Base-by-base conservation (phyloP, 2,329 filamentous ascomycete genomes). In the Beauveria medogensis region DNA sequence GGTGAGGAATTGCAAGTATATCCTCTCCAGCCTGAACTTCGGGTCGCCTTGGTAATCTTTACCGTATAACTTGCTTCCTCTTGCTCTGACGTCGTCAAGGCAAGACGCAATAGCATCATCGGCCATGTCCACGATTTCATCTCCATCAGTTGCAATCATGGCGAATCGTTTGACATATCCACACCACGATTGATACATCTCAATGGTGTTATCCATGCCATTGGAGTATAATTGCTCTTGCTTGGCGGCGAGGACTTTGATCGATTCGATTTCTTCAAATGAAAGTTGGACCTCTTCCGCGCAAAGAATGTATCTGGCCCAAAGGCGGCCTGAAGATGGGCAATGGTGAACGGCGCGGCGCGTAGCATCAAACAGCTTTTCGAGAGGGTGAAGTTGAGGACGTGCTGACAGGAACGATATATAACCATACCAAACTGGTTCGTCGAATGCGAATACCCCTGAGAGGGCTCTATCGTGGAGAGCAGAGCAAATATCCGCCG, bases 151-250 rank as follows among this genome's bases (percentile, higher is more conserved):
- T 1, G 85, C 80, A 60, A 86, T 80, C 77, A 96, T 92, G 20
- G 93, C 91, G 54, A 87, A 87, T 26, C 94, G 88, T 66, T 93
- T 91, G 22, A 99, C 81, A 67, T 93, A 97, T 55, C 91, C 92
- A 70, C 93, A 97, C 94, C 94, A 99, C 0, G 92, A 89, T 58
- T 91, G 86, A 69, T 97, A 92, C 69, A 97, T 91, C 68, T 96
- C 91, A 62, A 97, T 83, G 37, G 97, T 86, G 65, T 92, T 90
- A 55, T 91, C 86, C 81, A 97, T 88, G 26, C 92, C 92, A 63
- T 91, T 87, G 64, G 89, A 87, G 71, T 96, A 92, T 5, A 97
- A 80, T 47, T 95, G 80, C 9, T 91, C 88, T 26, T 91, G 91
- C 69, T 88, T 91, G 0, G 92, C 97, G 7, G 94, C 94, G 48